Conservation (phyloP, 164 flowering plant species). For the Tetrastigma voinierianum region DNA sequence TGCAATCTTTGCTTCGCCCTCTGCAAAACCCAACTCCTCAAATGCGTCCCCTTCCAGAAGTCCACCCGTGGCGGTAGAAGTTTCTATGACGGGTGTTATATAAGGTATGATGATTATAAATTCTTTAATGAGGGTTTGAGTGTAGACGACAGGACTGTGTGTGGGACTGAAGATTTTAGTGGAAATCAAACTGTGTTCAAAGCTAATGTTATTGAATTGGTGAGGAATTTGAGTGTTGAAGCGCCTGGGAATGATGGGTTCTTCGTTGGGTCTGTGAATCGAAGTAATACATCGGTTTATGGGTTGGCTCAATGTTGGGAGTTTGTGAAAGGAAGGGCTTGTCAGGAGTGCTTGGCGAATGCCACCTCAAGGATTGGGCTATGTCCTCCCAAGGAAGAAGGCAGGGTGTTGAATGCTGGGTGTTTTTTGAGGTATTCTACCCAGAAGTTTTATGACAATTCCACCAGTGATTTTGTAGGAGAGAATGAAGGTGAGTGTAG, state of each 20-base stretch:
- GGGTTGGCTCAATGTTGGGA: conserved; percentile 88
- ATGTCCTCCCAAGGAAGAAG: conserved; percentile 51
- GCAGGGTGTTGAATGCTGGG: conserved; percentile 69
- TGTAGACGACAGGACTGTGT: conserved; percentile 36
- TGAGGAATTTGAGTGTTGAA: conserved; percentile 46
- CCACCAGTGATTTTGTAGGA: conserved; percentile 3
- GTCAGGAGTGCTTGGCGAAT: conserved; percentile 46
- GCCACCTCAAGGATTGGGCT: conserved; percentile 33
- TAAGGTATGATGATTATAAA: conserved; percentile 65
- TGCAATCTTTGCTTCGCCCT: conserved; percentile 69
- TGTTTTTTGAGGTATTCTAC: conserved; percentile 71
- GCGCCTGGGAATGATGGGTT: conserved; percentile 57
- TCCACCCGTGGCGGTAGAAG: conserved; percentile 47
- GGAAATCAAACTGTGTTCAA: conserved; percentile 29
- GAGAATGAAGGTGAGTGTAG: conserved; percentile 33
- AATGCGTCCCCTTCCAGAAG: conserved; percentile 66
- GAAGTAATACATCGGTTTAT: conserved; percentile 45
- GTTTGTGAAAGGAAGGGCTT: conserved; percentile 35
- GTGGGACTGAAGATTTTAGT: conserved; percentile 23
- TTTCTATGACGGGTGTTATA: conserved; percentile 72
- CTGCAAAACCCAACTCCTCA: conserved; percentile 47
- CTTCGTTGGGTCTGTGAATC: conserved; percentile 36
- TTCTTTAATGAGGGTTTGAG: conserved; percentile 48
- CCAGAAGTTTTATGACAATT: conserved; percentile 51
- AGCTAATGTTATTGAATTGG: conserved; percentile 27